Evolutionary conservation across 768 basidiomycete species (phyloP).

Genomic region (Zangia roseola): DNA sequence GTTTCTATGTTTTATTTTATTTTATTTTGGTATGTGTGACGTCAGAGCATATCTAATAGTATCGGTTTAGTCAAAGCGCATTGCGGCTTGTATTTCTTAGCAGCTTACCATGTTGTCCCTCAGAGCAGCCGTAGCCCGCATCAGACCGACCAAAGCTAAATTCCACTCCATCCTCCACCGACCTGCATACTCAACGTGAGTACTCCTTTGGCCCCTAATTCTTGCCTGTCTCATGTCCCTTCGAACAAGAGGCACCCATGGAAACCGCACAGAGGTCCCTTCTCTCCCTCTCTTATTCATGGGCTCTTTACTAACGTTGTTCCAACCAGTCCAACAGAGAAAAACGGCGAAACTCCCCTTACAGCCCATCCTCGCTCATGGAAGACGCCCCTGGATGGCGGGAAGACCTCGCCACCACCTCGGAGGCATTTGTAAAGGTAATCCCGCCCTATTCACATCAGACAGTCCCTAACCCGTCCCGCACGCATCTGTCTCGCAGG

Average conservation of each 20-base stretch:
- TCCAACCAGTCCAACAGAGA: conserved; percentile 48
- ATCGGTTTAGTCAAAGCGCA: background rate
- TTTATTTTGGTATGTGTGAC: conserved; percentile 9
- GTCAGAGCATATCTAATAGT: conserved; percentile 8
- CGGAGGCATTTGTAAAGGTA: conserved; percentile 69
- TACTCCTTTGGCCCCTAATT: background rate
- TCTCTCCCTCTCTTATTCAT: background rate
- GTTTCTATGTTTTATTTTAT: background rate
- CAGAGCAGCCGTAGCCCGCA: conserved; percentile 5
- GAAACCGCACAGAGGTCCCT: conserved; percentile 53
- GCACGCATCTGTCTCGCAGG: conserved; percentile 22
- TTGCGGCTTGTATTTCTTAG: background rate
- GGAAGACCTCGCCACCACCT: conserved; percentile 58
- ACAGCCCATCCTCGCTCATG: conserved; percentile 42
- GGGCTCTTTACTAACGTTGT: background rate
- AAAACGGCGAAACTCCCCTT: conserved; percentile 49
- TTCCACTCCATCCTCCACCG: background rate
- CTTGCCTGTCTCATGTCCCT: conserved; percentile 4
- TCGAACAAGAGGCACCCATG: conserved; percentile 50
- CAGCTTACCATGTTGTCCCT: conserved; percentile 16
- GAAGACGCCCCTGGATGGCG: conserved; percentile 70
- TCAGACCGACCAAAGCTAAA: background rate
- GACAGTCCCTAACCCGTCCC: too few species aligned
- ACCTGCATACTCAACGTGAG: conserved; percentile 10
- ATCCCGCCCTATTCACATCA: background rate